A percentile compares a stretch with the other conserved stretches of the same genome.
Conservation (phyloP, 305 asterid species). For the Fraxinus sp. region DNA sequence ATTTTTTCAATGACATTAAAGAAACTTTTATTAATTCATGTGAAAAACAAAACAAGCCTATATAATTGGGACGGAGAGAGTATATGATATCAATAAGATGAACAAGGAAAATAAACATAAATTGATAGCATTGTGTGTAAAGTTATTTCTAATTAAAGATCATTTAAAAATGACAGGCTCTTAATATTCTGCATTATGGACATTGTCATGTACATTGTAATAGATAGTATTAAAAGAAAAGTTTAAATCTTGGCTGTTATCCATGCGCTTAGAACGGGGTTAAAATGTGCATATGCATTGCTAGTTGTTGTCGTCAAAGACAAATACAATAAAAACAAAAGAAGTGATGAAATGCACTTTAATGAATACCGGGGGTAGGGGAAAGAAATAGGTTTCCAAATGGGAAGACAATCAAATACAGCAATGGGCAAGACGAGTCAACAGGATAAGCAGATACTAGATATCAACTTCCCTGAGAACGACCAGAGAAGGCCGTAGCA, state of each 20-base stretch:
- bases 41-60: too few relatives aligned
- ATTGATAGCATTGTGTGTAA: neutral
- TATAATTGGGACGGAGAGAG: too few relatives aligned
- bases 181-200: neutral
- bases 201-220: neutral
- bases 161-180: neutral
- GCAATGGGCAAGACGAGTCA: slow-evolving; percentile 36
- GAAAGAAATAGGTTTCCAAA: slow-evolving; percentile 15
- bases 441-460: slow-evolving; percentile 37
- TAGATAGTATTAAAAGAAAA: too few relatives aligned
- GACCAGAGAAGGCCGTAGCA: slow-evolving; percentile 44
- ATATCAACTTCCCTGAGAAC: slow-evolving; percentile 49
- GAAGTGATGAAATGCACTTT: neutral
- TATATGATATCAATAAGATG: slow-evolving; percentile 25
- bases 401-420: slow-evolving; percentile 39
- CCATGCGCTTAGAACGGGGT: neutral
- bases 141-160: neutral
- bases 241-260: neutral
- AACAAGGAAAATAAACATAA: slow-evolving; percentile 11
- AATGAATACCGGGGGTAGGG: neutral
- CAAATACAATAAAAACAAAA: neutral
- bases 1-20: too few relatives aligned
- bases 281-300: neutral
- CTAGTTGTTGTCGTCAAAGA: neutral
- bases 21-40: too few relatives aligned